Evolutionary conservation across 179 eudicot species (phyloP), one percentile per base, ranked within the genome.

Genomic region (Nepenthes alata): DNA sequence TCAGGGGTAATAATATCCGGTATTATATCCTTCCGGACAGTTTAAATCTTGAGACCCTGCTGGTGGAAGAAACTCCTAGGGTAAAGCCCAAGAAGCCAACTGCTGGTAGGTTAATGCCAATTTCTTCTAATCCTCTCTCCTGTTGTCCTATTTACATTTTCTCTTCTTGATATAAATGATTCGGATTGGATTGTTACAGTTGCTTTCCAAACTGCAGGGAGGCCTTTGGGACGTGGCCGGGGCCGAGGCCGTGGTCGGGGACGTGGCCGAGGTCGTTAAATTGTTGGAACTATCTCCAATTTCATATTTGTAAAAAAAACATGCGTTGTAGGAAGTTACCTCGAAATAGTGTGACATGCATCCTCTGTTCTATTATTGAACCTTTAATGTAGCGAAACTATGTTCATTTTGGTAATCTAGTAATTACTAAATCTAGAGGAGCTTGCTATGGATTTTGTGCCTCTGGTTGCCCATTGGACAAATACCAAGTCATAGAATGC

Each of bases 11-110:
- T 74, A 90, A 83, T 63, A 90, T 90, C 50, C 80, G 95, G 1
- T 90, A 90, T 65, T 90, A 87, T 66, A 87, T 90, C 64, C 85
- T 90, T 57, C 97, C 97, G 13, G 95, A 90, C 73, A 90, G 95
- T 79, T 74, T 90, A 60, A 90, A 90, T 65, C 86, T 90, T 11
- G 97, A 90, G 73, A 85, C 95, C 8, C 68, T 90, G 67, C 78
- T 90, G 49, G 95, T 90, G 65, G 97, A 90, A 69, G 95, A 90
- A 63, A 81, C 95, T 1, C 95, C 97, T 4, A 85, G 88, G 71
- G 82, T 90, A 67, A 90, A 90, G 81, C 97, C 97, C 16, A 90
- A 87, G 74, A 90, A 87, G 80, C 86, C 95, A 44, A 80, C 83
- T 70, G 83, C 95, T 69, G 97, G 97, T 41, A 41, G 5, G 45